Evolutionary conservation across 345 rosid genomes (phyloP).

Genomic region (Sonneratia caseolaris): DNA sequence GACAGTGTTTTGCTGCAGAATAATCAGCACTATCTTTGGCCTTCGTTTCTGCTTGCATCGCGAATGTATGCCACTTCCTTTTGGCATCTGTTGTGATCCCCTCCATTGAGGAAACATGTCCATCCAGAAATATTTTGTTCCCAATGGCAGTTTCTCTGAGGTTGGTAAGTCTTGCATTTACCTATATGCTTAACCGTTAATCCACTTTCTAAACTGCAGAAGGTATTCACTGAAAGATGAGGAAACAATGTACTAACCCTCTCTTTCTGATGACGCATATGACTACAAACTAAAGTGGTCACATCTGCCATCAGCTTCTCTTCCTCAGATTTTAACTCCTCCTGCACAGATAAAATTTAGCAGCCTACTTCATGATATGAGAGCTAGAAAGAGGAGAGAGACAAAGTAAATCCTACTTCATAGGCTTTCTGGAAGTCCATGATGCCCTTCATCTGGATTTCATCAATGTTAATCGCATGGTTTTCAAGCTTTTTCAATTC

Average conservation of each 20-base stretch:
- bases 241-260: conserved; percentile 28
- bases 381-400: conserved; percentile 5
- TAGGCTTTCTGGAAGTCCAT: conserved; percentile 73
- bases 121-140: conserved; percentile 57
- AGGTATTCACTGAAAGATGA: background rate
- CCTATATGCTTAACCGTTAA: conserved; percentile 41
- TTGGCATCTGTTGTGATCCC: conserved; percentile 70
- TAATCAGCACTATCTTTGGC: conserved; percentile 61
- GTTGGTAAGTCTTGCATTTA: conserved; percentile 66
- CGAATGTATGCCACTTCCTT: conserved; percentile 84
- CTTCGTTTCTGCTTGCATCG: conserved; percentile 58
- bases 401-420: conserved; percentile 34
- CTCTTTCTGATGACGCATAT: conserved; percentile 66
- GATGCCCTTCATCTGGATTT: conserved; percentile 63
- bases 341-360: conserved; percentile 37
- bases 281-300: conserved; percentile 59
- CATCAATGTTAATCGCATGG: conserved; percentile 49
- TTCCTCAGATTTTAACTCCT: conserved; percentile 69
- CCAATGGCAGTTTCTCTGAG: conserved; percentile 45
- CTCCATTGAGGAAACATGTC: conserved; percentile 53
- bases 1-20: conserved; percentile 89
- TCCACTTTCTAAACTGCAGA: conserved; percentile 3
- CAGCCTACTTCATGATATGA: background rate
- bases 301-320: conserved; percentile 83
- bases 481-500: conserved; percentile 50